Conservation (phyloP, 1,284 basidiomycete genomes). For the Trametes versicolor region DNA sequence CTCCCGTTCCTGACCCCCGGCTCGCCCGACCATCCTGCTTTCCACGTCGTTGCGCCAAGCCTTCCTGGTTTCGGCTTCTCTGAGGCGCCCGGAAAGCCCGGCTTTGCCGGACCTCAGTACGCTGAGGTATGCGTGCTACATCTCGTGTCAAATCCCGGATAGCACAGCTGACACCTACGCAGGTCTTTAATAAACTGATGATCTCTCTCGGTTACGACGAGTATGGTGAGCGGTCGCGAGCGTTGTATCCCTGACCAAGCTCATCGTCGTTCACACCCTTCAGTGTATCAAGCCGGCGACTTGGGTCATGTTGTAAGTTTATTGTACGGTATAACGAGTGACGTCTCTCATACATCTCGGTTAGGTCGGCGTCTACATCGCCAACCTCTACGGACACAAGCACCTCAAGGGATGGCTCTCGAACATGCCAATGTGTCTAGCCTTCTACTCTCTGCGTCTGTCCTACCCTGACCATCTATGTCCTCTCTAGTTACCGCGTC, state of each 20-base stretch:
- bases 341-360: not conserved
- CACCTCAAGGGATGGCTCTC: slow-evolving; percentile 24
- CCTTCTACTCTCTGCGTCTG: not conserved
- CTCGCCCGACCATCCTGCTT: slow-evolving; percentile 36
- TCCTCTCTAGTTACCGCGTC: not conserved
- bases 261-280: not conserved
- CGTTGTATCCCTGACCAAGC: not conserved
- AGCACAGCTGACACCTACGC: too few relatives aligned
- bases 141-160: too few relatives aligned
- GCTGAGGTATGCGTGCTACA: slow-evolving; percentile 27
- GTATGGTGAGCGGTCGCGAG: not conserved
- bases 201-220: slow-evolving; percentile 5
- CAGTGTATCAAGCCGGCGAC: slow-evolving; percentile 9
- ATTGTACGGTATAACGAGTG: not conserved
- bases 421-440: slow-evolving; percentile 10
- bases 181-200: slow-evolving; percentile 4
- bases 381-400: slow-evolving; percentile 14
- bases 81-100: slow-evolving; percentile 39
- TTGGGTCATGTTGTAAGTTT: slow-evolving; percentile 3
- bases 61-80: slow-evolving; percentile 49
- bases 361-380: slow-evolving; percentile 3
- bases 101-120: slow-evolving; percentile 45
- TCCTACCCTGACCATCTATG: not conserved
- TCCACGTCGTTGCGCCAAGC: slow-evolving; percentile 51
- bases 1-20: slow-evolving; percentile 22